Evolutionary conservation across 2,329 filamentous ascomycete genomes (phyloP).

Genomic region (Onygenales sp.): DNA sequence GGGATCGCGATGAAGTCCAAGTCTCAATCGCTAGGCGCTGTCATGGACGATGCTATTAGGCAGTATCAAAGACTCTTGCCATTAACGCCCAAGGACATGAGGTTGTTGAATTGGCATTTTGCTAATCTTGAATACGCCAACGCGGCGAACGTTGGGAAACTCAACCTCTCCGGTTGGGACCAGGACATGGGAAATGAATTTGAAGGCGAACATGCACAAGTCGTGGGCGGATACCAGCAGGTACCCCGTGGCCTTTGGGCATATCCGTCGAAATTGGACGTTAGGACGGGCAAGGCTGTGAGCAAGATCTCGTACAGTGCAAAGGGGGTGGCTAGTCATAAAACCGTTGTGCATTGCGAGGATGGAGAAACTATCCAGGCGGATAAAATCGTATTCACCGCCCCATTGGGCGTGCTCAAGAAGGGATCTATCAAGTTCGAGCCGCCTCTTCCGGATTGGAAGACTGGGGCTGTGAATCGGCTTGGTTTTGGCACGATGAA

Average conservation of each 20-base stretch:
- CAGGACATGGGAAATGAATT: constrained; percentile 97
- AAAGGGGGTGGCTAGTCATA: constrained; percentile 31
- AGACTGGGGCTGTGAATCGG: constrained; percentile 66
- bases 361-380: constrained; percentile 69
- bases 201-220: constrained; percentile 86
- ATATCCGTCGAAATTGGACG: constrained; percentile 64
- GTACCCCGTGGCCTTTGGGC: constrained; percentile 79
- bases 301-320: constrained; percentile 58
- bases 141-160: constrained; percentile 72
- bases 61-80: constrained; percentile 81
- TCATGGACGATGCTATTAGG: constrained; percentile 80
- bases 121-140: constrained; percentile 98
- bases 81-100: constrained; percentile 74
- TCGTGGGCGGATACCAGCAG: constrained; percentile 88
- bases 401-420: constrained; percentile 86
- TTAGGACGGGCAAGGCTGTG: constrained; percentile 65
- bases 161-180: constrained; percentile 89
- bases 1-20: constrained; percentile 50
- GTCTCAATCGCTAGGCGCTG: constrained; percentile 72
- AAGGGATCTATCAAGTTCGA: constrained; percentile 72
- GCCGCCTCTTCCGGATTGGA: constrained; percentile 84
- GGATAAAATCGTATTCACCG: constrained; percentile 85
- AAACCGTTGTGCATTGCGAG: constrained; percentile 61
- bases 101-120: constrained; percentile 94
- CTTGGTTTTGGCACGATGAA: constrained; percentile 91